Percentiles rank a stretch among this genome's conserved stretches.
phyloP scores from a whole-genome alignment of 1,284 basidiomycete genomes.

The Ganoderma lingzhi region DNA sequence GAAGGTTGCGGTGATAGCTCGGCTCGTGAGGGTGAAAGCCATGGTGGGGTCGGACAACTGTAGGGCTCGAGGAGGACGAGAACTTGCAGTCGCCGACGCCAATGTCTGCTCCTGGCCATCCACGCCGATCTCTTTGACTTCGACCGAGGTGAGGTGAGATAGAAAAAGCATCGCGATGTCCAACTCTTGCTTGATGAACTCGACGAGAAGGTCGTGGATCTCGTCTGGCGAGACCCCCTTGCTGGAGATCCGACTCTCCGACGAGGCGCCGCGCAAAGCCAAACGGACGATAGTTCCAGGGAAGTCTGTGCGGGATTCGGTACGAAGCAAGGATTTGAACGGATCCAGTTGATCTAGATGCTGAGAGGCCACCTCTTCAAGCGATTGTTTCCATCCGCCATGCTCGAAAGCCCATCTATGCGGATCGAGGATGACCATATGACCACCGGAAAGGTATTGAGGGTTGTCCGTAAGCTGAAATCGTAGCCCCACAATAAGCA shows the following conservation, averaged over 20 bases:
- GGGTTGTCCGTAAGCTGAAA: slow-evolving; percentile 57
- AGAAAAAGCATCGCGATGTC: slow-evolving; percentile 55
- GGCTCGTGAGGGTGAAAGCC: neutral
- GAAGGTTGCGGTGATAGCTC: neutral
- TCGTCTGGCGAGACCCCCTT: slow-evolving; percentile 42
- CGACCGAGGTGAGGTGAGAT: slow-evolving; percentile 46
- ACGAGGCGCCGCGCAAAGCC: slow-evolving; percentile 46
- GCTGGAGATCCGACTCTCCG: slow-evolving; percentile 45
- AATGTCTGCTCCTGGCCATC: slow-evolving; percentile 34
- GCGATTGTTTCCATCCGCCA: slow-evolving; percentile 43
- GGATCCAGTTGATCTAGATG: slow-evolving; percentile 44
- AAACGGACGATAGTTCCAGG: slow-evolving; percentile 54
- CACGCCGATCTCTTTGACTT: slow-evolving; percentile 47
- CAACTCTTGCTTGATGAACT: slow-evolving; percentile 53
- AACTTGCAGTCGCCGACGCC: slow-evolving; percentile 25
- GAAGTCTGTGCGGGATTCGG: slow-evolving; percentile 32
- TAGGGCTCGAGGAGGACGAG: neutral
- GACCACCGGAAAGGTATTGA: slow-evolving; percentile 53
- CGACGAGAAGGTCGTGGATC: slow-evolving; percentile 47
- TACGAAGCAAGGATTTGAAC: slow-evolving; percentile 42
- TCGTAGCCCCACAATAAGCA: neutral
- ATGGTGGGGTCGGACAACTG: neutral
- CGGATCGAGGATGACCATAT: slow-evolving; percentile 55
- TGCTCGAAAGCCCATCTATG: slow-evolving; percentile 42
- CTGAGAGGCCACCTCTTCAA: slow-evolving; percentile 33